Evolutionary conservation across 345 rosid species (phyloP).

Genomic region (Aethionema arabicum): DNA sequence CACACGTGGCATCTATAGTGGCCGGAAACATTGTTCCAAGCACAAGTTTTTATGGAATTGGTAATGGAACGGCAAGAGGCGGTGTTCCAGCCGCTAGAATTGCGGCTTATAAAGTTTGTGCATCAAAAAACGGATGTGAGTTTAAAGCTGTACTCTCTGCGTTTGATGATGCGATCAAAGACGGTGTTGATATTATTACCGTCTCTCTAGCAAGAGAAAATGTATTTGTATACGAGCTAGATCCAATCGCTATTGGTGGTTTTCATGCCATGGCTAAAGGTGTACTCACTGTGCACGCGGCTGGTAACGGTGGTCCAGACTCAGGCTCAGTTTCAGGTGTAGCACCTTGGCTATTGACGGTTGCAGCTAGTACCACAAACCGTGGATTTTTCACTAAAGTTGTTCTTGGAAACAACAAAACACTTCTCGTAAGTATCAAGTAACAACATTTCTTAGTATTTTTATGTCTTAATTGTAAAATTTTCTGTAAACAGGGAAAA

Average conservation of each 20-base stretch:
- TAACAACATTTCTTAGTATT: not conserved
- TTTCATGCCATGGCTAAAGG: slow-evolving; percentile 50
- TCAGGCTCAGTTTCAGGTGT: not conserved
- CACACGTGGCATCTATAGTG: slow-evolving; percentile 51
- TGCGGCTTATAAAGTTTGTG: slow-evolving; percentile 43
- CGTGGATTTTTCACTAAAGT: slow-evolving; percentile 34
- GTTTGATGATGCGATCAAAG: slow-evolving; percentile 62
- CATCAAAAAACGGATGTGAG: accelerated
- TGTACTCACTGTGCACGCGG: slow-evolving; percentile 39
- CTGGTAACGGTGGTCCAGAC: slow-evolving; percentile 36
- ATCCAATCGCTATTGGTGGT: slow-evolving; percentile 41
- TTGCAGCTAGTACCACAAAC: slow-evolving; percentile 47
- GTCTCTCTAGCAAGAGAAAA: not conserved
- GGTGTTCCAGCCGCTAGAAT: slow-evolving; percentile 49
- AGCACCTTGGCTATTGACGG: slow-evolving; percentile 47
- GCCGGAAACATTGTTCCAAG: slow-evolving; percentile 40
- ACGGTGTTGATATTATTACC: slow-evolving; percentile 49
- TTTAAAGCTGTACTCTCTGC: slow-evolving; percentile 29
- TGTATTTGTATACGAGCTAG: not conserved
- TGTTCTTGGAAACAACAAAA: slow-evolving; percentile 41
- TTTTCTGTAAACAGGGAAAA: slow-evolving; percentile 37
- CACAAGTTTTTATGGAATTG: slow-evolving; percentile 40
- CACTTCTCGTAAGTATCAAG: slow-evolving; percentile 39
- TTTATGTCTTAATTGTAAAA: not conserved
- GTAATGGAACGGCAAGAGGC: slow-evolving; percentile 43